phyloP scores from a whole-genome alignment of 2,329 filamentous ascomycete genomes.

The Ascochyta pisi region DNA sequence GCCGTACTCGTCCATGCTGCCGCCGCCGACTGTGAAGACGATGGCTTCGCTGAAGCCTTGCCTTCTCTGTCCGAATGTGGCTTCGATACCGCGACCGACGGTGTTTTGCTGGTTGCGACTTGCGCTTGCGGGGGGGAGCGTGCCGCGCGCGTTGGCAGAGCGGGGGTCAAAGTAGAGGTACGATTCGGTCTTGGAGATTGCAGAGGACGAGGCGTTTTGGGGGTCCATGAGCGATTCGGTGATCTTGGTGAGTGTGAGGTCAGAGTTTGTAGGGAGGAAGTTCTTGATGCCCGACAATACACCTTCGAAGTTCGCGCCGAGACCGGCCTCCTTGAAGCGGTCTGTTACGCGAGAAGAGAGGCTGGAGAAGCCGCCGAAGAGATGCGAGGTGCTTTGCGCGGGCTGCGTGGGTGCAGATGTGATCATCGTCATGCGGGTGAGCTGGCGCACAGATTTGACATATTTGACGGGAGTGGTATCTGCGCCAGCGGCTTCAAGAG shows the following conservation, averaged over 20 bases:
- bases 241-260: conserved; percentile 96
- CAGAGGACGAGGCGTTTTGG: conserved; percentile 83
- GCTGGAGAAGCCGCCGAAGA: conserved; percentile 92
- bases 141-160: conserved; percentile 89
- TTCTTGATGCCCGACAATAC: conserved; percentile 97
- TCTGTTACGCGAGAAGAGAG: conserved; percentile 92
- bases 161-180: conserved; percentile 98
- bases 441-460: conserved; percentile 80
- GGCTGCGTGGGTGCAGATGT: conserved; percentile 77
- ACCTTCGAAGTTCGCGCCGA: conserved; percentile 87
- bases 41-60: conserved; percentile 90
- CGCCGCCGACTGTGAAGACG: conserved; percentile 91
- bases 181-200: conserved; percentile 93
- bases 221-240: conserved; percentile 99
- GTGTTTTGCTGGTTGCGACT: conserved; percentile 48
- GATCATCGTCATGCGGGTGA: conserved; percentile 98
- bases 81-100: conserved; percentile 68
- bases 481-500: conserved; percentile 75
- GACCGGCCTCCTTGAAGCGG: conserved; percentile 89
- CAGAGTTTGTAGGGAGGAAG: conserved; percentile 93
- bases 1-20: conserved; percentile 98
- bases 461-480: conserved; percentile 83
- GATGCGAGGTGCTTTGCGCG: conserved; percentile 71
- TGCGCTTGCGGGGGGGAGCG: conserved; percentile 80
- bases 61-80: conserved; percentile 87